Base-by-base conservation (phyloP, 768 basidiomycete species). In the Dictyophora rubrovolvata region DNA sequence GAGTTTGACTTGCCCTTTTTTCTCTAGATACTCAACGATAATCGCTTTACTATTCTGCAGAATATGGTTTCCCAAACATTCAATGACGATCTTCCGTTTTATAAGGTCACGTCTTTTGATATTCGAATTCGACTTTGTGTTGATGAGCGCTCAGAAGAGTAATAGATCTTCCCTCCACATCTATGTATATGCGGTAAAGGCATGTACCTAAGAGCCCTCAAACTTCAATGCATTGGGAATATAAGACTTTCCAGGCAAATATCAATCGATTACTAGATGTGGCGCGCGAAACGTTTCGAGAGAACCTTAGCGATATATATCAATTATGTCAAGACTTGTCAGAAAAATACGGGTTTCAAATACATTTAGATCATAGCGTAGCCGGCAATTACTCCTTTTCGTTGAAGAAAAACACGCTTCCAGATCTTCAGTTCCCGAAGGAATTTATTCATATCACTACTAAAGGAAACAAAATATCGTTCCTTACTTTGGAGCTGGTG, bases 261-360 rank as follows among this genome's bases (percentile, higher is more conserved):
- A 80, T 78, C 65, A 89, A 92, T 63, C 82, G 82, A 28, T 76
- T 95, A 10, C 84, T 99, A 33, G 95, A 98, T 63, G 92, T 98
- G 7, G 96, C 95, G 1, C 81, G 96, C 2, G 92, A 92, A 69
- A 94, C 94, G 0, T 97, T 86, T 74, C 90, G 87, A 65, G 94
- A 99, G 69, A 95, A 95, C 63, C 79, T 95, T 48, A 80, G 83
- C 16, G 95, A 99, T 66, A 91, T 96, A 55, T 84, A 84, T 62
- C 78, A 84, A 55, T 73, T 93, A 36, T 81, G 81, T 60, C 73
- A 75, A 16, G 73, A 72, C 0, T 71, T 92, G 14, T 74, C 82
- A 0, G 81, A 87, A 60, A 73, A 80, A 61, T 79, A 89, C 63
- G 75, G 76, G 4, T 71, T 93, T 1, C 86, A 87, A 0, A 66